phyloP scores from a whole-genome alignment of 2,329 filamentous ascomycete species.

The Talaromyces rugulosus region DNA sequence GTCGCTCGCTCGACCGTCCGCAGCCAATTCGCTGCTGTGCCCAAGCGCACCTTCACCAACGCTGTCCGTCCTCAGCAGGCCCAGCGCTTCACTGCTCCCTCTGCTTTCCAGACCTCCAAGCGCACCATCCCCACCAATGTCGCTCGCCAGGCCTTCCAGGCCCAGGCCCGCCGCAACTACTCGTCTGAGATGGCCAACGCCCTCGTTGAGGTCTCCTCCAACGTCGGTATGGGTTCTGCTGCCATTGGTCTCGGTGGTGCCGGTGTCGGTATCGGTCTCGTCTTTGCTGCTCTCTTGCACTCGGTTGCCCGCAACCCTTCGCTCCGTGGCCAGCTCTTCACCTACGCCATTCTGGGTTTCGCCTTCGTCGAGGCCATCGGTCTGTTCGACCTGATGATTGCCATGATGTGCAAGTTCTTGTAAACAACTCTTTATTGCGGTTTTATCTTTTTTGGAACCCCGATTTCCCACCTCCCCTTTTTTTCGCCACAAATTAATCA shows the following conservation, averaged over 20 bases:
- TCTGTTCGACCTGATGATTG: constrained; percentile 88
- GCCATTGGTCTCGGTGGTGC: constrained; percentile 90
- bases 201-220: constrained; percentile 87
- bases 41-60: constrained; percentile 66
- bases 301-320: constrained; percentile 91
- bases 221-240: constrained; percentile 82
- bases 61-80: constrained; percentile 40
- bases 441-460: not conserved
- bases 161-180: constrained; percentile 69
- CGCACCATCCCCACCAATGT: constrained; percentile 65
- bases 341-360: constrained; percentile 92
- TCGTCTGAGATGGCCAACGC: constrained; percentile 80
- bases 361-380: constrained; percentile 79
- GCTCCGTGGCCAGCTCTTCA: constrained; percentile 93
- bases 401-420: constrained; percentile 88
- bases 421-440: constrained; percentile 22
- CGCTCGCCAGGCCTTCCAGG: constrained; percentile 55
- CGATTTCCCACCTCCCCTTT: not conserved
- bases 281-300: constrained; percentile 85
- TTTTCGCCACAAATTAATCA: not conserved
- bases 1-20: constrained; percentile 72
- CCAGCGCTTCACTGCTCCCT: constrained; percentile 27
- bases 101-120: constrained; percentile 70
- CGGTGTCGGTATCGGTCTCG: constrained; percentile 92
- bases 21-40: constrained; percentile 58